Base-by-base conservation (phyloP, 306 rosid species). In the Erythrophleum fordii region DNA sequence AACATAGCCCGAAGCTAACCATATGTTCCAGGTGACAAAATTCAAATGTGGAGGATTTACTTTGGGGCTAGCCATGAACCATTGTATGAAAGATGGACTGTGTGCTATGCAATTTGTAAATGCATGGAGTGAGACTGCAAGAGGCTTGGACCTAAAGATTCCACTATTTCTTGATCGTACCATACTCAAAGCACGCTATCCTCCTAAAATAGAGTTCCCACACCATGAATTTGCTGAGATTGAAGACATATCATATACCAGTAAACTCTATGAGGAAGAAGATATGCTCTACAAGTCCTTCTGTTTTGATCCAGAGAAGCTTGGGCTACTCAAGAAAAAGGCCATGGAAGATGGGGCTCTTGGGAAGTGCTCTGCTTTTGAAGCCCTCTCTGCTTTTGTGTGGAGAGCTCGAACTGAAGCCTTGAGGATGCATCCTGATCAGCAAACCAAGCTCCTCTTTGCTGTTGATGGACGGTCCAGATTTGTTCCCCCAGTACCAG, bases 391-490 rank as follows among this genome's bases (percentile, higher is more conserved):
- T 2, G 96, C 77, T 17, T 93, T 95, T 80, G 97, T 95, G 0
- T 93, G 99, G 99, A 90, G 85, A 56, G 85, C 98, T 10, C 71
- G 99, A 83, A 93, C 92, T 2, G 72, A 45, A 69, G 87, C 99
- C 3, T 58, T 95, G 5, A 82, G 82, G 55, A 86, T 95, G 96
- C 59, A 80, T 1, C 85, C 96, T 8, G 82, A 95, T 9, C 93
- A 95, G 49, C 55, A 88, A 64, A 91, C 92, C 2, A 93, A 93
- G 86, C 92, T 95, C 1, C 94, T 93, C 53, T 91, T 95, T 16
- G 96, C 97, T 0, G 98, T 88, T 11, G 98, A 95, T 52, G 96
- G 93, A 11, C 82, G 96, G 79, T 72, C 92, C 0, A 89, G 85
- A 76, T 90, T 91, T 11, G 88, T 83, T 35, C 98, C 99, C 0